Base-by-base conservation (phyloP, 495 filamentous ascomycete species). In the Talaromyces ruber region DNA sequence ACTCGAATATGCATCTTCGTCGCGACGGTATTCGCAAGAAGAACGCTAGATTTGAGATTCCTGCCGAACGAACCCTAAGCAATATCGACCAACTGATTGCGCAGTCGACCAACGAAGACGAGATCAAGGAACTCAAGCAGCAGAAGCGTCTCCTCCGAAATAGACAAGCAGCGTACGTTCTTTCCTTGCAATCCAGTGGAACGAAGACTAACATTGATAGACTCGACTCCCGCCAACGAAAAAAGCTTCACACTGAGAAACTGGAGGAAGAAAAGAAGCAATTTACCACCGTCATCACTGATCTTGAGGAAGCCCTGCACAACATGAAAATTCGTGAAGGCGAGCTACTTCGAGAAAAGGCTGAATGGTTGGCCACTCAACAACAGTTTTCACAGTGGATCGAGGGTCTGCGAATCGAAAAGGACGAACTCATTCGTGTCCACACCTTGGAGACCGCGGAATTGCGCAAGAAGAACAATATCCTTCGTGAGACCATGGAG, bases 41-140 rank as follows among this genome's bases (percentile, higher is more conserved):
- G 88, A 99, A 99, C 68, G 93, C 93, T 66, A 88, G 95, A 53
- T 97, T 99, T 75, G 94, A 98, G 70, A 98, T 99, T 64, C 94
- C 94, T 4, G 86, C 90, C 11, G 95, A 97, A 77, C 84, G 93
- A 50, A 98, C 90, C 65, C 83, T 98, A 64, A 86, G 83, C 79
- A 98, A 96, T 74, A 98, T 99, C 77, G 94, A 99, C 73, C 84
- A 89, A 59, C 78, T 98, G 67, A 97, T 99, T 76, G 82, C 86
- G 32, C 85, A 90, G 73, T 93, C 92, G 21, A 88, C 78, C 55
- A 91, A 98, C 67, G 94, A 98, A 66, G 89, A 95, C 63, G 89
- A 94, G 79, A 89, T 96, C 76, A 98, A 97, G 81, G 93, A 98
- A 75, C 81, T 98, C 68, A 98, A 98, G 84, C 92, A 97, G 68